These are phyloP conservation scores for Termitomyces sp. DNA, from an alignment of 768 basidiomycete genomes.

Conservation along the genomic window DNA sequence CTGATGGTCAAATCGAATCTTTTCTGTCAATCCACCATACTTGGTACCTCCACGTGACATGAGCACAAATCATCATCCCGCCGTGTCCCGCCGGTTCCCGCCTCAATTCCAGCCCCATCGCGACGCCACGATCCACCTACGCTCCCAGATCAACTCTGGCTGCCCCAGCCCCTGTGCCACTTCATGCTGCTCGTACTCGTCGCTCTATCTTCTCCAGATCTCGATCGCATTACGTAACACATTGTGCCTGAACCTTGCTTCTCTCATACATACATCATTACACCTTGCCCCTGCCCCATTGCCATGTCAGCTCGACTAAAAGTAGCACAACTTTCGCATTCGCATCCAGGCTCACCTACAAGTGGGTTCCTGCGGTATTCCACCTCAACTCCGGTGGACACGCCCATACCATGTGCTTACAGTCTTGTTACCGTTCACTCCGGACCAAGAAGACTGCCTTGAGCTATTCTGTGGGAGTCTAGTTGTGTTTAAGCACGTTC, in stretches of 20 bases:
- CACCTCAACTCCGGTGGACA: neutral
- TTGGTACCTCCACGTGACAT: slow-evolving; percentile 16
- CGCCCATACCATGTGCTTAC: neutral
- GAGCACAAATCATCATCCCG: neutral
- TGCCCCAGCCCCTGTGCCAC: neutral
- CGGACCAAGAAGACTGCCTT: neutral
- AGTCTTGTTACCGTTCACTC: neutral
- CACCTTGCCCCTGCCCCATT: neutral
- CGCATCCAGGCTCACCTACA: neutral
- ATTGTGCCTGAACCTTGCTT: slow-evolving; percentile 10
- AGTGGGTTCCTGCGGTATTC: neutral
- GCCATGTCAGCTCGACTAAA: slow-evolving; percentile 3
- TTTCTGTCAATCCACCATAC: slow-evolving; percentile 12
- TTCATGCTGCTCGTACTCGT: neutral
- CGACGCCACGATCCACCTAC: slow-evolving; percentile 7
- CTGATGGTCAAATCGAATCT: slow-evolving; percentile 16
- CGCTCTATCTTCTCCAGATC: slow-evolving; percentile 7
- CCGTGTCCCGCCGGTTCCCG: neutral
- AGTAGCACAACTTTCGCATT: neutral
- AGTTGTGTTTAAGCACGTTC: neutral
- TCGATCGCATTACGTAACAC: slow-evolving; percentile 17
- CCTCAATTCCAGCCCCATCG: neutral
- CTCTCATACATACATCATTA: slow-evolving; percentile 2
- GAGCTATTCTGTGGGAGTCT: neutral
- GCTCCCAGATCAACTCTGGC: neutral